A percentile compares a stretch with the other conserved stretches of the same genome.
These are phyloP conservation scores for Populus hybrid DNA, from an alignment of 441 rosid species.

Conservation along the genomic window DNA sequence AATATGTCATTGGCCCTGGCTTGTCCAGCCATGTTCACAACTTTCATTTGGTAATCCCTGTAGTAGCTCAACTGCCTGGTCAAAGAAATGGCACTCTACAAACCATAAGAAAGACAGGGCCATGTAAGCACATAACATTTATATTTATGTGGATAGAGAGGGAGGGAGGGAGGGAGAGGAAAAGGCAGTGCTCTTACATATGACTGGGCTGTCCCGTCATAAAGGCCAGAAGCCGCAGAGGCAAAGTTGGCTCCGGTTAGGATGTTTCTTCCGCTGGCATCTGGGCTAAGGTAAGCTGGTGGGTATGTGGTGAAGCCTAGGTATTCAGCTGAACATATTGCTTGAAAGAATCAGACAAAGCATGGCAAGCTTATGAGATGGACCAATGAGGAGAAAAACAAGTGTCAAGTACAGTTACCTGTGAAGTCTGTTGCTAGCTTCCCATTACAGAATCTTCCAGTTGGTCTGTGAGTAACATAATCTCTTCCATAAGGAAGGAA, in stretches of 20 bases:
- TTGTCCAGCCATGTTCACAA: slow-evolving; percentile 36
- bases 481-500: slow-evolving; percentile 98
- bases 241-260: slow-evolving; percentile 87
- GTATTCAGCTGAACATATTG: slow-evolving; percentile 59
- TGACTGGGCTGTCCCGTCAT: slow-evolving; percentile 62
- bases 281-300: slow-evolving; percentile 76
- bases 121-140: neutral
- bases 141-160: neutral
- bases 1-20: slow-evolving; percentile 45
- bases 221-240: slow-evolving; percentile 85
- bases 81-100: slow-evolving; percentile 71
- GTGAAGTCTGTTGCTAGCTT: slow-evolving; percentile 81
- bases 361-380: neutral
- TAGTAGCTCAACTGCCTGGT: slow-evolving; percentile 76
- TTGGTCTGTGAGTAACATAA: slow-evolving; percentile 62
- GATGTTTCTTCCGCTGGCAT: slow-evolving; percentile 52
- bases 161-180: slow-evolving; percentile 4
- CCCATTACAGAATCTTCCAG: slow-evolving; percentile 96
- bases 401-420: slow-evolving; percentile 34
- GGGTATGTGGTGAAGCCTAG: slow-evolving; percentile 84
- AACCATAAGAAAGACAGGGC: slow-evolving; percentile 9
- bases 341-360: neutral
- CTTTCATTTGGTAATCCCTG: slow-evolving; percentile 62
- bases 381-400: neutral
- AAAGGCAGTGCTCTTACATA: slow-evolving; percentile 39